Base-by-base conservation (phyloP, 129 eudicot genomes). In the Artemisia tridentata region DNA sequence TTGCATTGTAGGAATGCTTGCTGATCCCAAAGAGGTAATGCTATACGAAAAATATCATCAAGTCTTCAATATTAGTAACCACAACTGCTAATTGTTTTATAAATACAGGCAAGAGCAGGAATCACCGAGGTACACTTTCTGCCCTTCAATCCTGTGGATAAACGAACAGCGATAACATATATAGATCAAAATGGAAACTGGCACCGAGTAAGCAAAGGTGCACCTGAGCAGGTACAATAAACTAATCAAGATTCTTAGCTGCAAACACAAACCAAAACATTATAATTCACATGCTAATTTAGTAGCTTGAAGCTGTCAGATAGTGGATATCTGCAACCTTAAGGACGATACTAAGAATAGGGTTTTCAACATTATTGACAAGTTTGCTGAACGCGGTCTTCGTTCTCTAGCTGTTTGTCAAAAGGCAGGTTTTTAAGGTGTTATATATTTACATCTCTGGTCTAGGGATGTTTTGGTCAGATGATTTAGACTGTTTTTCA, bases 381-480 rank as follows among this genome's bases (percentile, higher is more conserved):
- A 86, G 84, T 89, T 84, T 71, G 96, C 96, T 38, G 96, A 89
- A 4, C 96, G 97, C 15, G 97, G 97, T 21, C 97, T 91, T 75
- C 95, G 95, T 45, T 85, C 97, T 72, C 89, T 91, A 41, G 97
- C 82, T 8, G 92, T 91, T 66, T 70, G 79, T 54, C 80, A 80
- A 45, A 96, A 88, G 85, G 97, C 72, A 25, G 64, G 73, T 48
- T 66, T 70, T 10, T 17, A 38, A 38, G 7, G 11, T 38, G 45
- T 38, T 38, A 38, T 7, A 7, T 38, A 38, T 7, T 38, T 38
- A 38, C 45, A 38, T 57, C 16, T 79, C 41, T 53, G 3, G 65
- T 20, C 41, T 38, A 21, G 9, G 11, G 63, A 59, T 71, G 8
- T 9, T 60, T 71, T 41, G 66, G 45, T 29, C 65, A 71, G 43